Evolutionary conservation across 2,329 filamentous ascomycete genomes (phyloP).

Genomic region (Hymenoscyphus linearis): DNA sequence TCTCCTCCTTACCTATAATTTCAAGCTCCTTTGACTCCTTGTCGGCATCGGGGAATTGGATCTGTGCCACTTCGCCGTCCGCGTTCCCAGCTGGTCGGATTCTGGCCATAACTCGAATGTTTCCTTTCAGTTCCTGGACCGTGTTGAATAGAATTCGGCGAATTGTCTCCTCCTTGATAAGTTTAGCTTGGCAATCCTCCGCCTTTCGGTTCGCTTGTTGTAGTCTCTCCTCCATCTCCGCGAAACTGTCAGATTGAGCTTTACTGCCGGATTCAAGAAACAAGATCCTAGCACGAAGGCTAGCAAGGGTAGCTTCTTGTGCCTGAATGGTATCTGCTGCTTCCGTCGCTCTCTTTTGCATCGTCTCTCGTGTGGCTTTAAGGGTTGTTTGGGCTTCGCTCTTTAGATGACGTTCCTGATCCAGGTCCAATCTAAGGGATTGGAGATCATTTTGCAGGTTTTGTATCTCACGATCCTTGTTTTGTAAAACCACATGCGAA

Average conservation of each 20-base stretch:
- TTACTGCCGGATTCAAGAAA: constrained; percentile 88
- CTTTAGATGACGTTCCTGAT: constrained; percentile 53
- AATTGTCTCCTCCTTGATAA: constrained; percentile 86
- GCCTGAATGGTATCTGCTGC: constrained; percentile 56
- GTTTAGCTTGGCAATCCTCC: constrained; percentile 68
- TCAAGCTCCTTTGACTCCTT: constrained; percentile 85
- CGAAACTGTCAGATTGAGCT: constrained; percentile 80
- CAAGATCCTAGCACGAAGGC: constrained; percentile 74
- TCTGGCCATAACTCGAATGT: constrained; percentile 96
- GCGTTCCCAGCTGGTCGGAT: constrained; percentile 63
- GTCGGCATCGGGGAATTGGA: constrained; percentile 72
- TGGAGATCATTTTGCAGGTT: constrained; percentile 44
- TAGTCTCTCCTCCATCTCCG: constrained; percentile 72
- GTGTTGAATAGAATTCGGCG: constrained; percentile 93
- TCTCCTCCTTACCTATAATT: constrained; percentile 77
- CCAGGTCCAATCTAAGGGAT: constrained; percentile 44
- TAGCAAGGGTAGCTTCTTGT: constrained; percentile 70
- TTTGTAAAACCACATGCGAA: constrained; percentile 25
- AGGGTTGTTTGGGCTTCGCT: constrained; percentile 40
- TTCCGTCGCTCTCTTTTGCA: constrained; percentile 47
- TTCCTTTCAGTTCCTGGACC: constrained; percentile 95
- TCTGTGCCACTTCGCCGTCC: constrained; percentile 60
- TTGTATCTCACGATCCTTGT: constrained; percentile 50
- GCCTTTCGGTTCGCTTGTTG: constrained; percentile 69
- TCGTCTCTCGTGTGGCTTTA: constrained; percentile 37